Conservation (phyloP, 768 basidiomycete species). For the Leucocoprinus birnbaumii region DNA sequence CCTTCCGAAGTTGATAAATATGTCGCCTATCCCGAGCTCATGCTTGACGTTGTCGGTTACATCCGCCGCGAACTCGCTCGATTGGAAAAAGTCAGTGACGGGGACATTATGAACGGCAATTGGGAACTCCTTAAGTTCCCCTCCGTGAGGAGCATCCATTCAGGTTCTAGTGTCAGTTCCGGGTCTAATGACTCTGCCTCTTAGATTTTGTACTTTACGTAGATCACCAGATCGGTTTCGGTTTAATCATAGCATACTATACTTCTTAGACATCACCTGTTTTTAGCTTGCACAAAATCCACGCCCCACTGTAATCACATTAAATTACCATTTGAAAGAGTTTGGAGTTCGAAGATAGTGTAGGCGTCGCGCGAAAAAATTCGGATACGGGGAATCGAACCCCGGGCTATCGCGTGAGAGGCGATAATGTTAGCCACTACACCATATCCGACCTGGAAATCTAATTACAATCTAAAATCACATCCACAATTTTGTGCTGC, state of each 20-base stretch:
- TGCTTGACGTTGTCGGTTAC: slow-evolving; percentile 69
- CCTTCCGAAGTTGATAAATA: slow-evolving; percentile 62
- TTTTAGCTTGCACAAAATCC: too few species aligned
- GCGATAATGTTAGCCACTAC: slow-evolving; percentile 21
- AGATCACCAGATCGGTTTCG: not conserved
- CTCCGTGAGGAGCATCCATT: slow-evolving; percentile 5
- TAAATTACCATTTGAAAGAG: not conserved
- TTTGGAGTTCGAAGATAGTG: too few species aligned
- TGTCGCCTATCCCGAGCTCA: slow-evolving; percentile 69
- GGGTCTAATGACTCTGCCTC: not conserved
- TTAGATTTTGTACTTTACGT: not conserved
- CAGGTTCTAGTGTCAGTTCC: too few species aligned
- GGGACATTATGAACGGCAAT: slow-evolving; percentile 37
- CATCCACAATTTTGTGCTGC: too few species aligned
- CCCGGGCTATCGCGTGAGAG: slow-evolving; percentile 18
- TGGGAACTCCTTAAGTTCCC: slow-evolving; percentile 39
- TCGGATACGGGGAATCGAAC: slow-evolving; percentile 15
- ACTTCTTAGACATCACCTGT: too few species aligned
- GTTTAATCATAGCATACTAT: too few species aligned
- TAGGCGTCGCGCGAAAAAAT: not conserved
- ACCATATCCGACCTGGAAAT: slow-evolving; percentile 20
- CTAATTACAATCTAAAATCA: too few species aligned
- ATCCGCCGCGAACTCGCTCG: slow-evolving; percentile 69
- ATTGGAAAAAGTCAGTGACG: slow-evolving; percentile 52
- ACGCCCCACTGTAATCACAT: too few species aligned